A percentile compares a stretch with the other conserved stretches of the same genome.
These are phyloP conservation scores for Vitellaria paradoxa DNA, from an alignment of 179 eudicot species.

Conservation along the genomic window DNA sequence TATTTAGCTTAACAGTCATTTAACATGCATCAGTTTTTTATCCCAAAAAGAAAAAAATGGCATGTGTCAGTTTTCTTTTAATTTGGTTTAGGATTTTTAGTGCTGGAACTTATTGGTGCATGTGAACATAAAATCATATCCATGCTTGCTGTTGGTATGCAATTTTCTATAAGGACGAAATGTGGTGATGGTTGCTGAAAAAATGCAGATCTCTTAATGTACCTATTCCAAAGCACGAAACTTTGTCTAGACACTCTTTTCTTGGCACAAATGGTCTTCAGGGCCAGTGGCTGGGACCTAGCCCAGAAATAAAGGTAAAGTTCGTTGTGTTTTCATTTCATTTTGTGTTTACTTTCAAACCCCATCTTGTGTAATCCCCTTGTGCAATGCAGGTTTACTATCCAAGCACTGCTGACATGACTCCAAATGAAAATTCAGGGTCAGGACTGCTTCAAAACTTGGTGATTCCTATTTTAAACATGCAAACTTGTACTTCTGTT, in stretches of 20 bases:
- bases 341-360: constrained; percentile 8
- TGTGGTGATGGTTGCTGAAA: not conserved
- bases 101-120: not conserved
- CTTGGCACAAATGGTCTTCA: constrained; percentile 89
- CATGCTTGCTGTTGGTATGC: too few species aligned
- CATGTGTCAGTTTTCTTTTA: too few species aligned
- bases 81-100: not conserved
- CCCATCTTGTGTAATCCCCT: constrained; percentile 1
- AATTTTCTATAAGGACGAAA: not conserved
- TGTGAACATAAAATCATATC: constrained; percentile 2
- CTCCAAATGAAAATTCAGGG: constrained; percentile 54
- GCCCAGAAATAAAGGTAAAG: constrained; percentile 63
- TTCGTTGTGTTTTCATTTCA: not conserved
- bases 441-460: constrained; percentile 22
- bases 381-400: constrained; percentile 59
- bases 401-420: constrained; percentile 63
- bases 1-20: too few species aligned
- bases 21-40: too few species aligned
- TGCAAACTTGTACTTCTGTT: constrained; percentile 1
- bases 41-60: too few species aligned
- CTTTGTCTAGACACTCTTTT: constrained; percentile 86
- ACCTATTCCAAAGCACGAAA: constrained; percentile 89
- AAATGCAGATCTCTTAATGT: constrained; percentile 60
- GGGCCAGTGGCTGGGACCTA: constrained; percentile 78
- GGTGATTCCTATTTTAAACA: too few species aligned